Percentiles rank a stretch among this genome's conserved stretches.
phyloP scores from a whole-genome alignment of 2,329 filamentous ascomycete genomes.

The Phialocephala sp. region DNA sequence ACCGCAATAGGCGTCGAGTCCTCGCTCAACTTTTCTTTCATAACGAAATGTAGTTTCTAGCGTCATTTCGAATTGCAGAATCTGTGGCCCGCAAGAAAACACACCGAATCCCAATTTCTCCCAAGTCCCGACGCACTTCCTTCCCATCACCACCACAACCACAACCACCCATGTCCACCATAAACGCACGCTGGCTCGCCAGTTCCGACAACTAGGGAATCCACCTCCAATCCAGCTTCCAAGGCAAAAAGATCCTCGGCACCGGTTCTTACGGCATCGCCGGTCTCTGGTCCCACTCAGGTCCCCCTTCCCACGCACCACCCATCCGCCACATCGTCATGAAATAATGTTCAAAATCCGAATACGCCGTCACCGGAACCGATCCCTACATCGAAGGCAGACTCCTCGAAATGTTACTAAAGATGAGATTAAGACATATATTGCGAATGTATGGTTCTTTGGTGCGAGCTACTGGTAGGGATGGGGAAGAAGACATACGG shows the following conservation, averaged over 20 bases:
- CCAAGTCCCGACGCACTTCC: too few relatives aligned
- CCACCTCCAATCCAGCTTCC: background rate
- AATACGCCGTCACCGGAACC: background rate
- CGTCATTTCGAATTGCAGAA: too few relatives aligned
- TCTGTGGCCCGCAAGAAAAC: too few relatives aligned
- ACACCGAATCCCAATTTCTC: too few relatives aligned
- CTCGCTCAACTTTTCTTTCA: too few relatives aligned
- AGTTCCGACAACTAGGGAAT: background rate
- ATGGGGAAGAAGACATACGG: background rate
- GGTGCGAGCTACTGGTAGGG: background rate
- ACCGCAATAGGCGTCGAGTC: too few relatives aligned
- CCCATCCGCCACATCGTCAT: background rate
- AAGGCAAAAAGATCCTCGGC: background rate
- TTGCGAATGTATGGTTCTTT: background rate
- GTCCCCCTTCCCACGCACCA: background rate
- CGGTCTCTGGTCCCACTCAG: conserved; percentile 11
- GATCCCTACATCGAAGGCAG: conserved; percentile 1
- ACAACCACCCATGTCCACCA: too few relatives aligned
- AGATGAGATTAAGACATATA: background rate
- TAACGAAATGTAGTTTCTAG: too few relatives aligned
- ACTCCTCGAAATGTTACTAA: background rate
- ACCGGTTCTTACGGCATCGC: conserved; percentile 6
- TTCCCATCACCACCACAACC: too few relatives aligned
- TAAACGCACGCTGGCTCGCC: background rate
- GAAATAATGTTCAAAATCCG: background rate